Conservation (phyloP, 169 alveolate species). For the Cryptosporidium sp. region DNA sequence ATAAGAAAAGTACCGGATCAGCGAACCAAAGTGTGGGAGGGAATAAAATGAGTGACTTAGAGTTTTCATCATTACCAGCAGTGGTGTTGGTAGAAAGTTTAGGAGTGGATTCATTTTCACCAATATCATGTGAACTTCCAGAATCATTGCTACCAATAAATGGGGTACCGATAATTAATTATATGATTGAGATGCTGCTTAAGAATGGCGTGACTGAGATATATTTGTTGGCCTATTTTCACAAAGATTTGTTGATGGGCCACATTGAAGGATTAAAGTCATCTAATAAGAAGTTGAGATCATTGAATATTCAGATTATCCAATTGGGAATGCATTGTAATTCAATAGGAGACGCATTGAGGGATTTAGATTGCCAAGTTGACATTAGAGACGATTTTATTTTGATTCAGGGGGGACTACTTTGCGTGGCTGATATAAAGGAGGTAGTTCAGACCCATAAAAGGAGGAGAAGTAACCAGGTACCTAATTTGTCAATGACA, state of each 20-base stretch:
- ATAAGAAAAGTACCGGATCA: not conserved
- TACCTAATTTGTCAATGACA: constrained; percentile 55
- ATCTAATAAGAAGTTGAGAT: not conserved
- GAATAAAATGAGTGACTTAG: constrained; percentile 3
- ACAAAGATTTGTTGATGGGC: constrained; percentile 10
- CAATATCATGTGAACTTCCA: constrained; percentile 65
- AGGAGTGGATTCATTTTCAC: constrained; percentile 47
- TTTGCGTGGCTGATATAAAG: constrained; percentile 61
- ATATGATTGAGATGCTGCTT: constrained; percentile 43
- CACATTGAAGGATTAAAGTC: not conserved
- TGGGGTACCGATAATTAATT: constrained; percentile 60
- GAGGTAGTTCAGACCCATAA: constrained; percentile 38
- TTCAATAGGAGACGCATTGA: constrained; percentile 51
- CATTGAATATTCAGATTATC: constrained; percentile 12
- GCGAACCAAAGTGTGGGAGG: not conserved
- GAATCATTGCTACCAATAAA: constrained; percentile 51
- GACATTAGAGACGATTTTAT: constrained; percentile 70
- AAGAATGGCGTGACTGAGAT: constrained; percentile 66
- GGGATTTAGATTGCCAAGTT: constrained; percentile 58
- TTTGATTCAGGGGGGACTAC: constrained; percentile 27
- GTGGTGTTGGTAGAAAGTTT: constrained; percentile 52
- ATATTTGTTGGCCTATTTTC: constrained; percentile 10
- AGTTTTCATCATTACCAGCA: constrained; percentile 49
- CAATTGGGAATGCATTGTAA: constrained; percentile 34
- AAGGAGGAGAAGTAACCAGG: constrained; percentile 1